Conservation (phyloP, 495 filamentous ascomycete genomes). For the Coniosporium apollinis region DNA sequence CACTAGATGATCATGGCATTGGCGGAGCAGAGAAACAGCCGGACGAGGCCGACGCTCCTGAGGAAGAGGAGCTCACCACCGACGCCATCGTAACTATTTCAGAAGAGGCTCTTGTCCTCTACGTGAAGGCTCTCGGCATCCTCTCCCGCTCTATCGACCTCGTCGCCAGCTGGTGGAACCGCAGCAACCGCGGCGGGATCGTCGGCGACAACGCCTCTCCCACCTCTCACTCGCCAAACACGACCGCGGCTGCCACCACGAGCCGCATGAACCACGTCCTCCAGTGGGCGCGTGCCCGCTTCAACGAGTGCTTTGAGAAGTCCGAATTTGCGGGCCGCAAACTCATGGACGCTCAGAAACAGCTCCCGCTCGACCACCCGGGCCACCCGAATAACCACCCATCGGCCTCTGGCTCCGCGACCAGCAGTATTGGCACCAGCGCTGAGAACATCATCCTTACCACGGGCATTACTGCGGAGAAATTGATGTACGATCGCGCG, state of each 20-base stretch:
- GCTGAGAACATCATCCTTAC: constrained; percentile 50
- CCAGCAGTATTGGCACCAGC: constrained; percentile 32
- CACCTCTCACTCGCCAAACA: constrained; percentile 23
- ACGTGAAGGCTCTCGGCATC: constrained; percentile 80
- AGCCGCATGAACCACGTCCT: constrained; percentile 75
- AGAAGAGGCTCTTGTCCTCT: constrained; percentile 89
- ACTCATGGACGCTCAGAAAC: constrained; percentile 70
- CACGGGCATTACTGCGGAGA: constrained; percentile 78
- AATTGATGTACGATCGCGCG: constrained; percentile 94
- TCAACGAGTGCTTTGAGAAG: constrained; percentile 94
- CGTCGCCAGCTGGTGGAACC: constrained; percentile 83
- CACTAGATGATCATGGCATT: constrained; percentile 53
- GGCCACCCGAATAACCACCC: constrained; percentile 67
- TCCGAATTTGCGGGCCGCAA: constrained; percentile 79
- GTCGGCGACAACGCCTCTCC: constrained; percentile 32
- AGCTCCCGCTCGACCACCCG: constrained; percentile 68
- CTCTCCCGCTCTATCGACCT: constrained; percentile 94
- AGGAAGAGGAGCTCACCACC: constrained; percentile 57
- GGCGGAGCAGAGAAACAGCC: constrained; percentile 35
- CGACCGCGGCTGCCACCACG: constrained; percentile 38
- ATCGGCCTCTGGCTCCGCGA: constrained; percentile 29
- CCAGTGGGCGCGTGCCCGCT: constrained; percentile 83
- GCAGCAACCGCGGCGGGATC: constrained; percentile 50
- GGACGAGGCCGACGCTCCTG: constrained; percentile 19
- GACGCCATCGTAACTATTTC: constrained; percentile 76